Evolutionary conservation across 148 eudicot species (phyloP).

Genomic region (Tetragonia tetragonoides): DNA sequence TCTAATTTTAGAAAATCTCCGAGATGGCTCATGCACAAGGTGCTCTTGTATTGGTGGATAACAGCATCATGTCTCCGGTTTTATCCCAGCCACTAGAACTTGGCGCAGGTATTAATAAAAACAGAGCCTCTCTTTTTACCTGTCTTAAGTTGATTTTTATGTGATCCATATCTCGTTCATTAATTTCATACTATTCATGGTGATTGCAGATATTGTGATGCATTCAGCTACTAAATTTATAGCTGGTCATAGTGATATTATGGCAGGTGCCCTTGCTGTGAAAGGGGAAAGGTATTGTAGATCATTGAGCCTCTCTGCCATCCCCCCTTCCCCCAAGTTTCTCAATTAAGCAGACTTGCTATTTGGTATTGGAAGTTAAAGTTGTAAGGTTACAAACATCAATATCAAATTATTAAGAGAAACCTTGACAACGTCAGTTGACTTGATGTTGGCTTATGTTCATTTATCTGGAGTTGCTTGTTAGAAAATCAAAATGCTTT

Average conservation of each 20-base stretch:
- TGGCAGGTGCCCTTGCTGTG: slow-evolving; percentile 94
- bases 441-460: not conserved
- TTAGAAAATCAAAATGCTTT: not conserved
- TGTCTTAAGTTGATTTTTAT: not conserved
- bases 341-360: not conserved
- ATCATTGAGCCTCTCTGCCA: not conserved
- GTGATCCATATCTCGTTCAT: slow-evolving; percentile 10
- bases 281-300: slow-evolving; percentile 81
- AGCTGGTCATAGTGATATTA: slow-evolving; percentile 95
- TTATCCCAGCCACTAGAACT: slow-evolving; percentile 86
- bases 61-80: slow-evolving; percentile 98
- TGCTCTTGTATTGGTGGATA: slow-evolving; percentile 92
- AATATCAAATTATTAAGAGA: not conserved
- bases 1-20: slow-evolving; percentile 64
- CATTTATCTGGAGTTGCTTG: slow-evolving; percentile 3
- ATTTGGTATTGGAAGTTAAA: not conserved
- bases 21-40: slow-evolving; percentile 91
- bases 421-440: not conserved
- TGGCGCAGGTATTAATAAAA: slow-evolving; percentile 73
- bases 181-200: slow-evolving; percentile 12
- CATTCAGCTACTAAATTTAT: slow-evolving; percentile 97
- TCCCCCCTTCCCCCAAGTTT: no score
- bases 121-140: not conserved
- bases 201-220: slow-evolving; percentile 89
- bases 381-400: not conserved